Conservation (phyloP, 2,329 filamentous ascomycete species). For the Calonectria pseudoreteaudii region DNA sequence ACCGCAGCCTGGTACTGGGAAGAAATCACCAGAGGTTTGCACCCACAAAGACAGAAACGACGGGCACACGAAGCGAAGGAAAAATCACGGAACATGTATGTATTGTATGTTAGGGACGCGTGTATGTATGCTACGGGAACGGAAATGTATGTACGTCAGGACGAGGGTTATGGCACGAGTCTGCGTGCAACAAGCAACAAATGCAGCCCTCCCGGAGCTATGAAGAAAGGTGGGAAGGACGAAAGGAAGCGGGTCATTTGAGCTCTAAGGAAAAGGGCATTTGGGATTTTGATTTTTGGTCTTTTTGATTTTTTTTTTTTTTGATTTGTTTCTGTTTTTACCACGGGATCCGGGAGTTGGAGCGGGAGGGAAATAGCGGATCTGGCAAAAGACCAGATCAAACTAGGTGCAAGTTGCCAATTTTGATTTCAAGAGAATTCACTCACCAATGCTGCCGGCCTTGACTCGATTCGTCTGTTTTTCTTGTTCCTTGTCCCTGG, state of each 20-base stretch:
- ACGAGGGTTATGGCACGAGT: neutral
- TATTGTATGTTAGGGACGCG: slow-evolving; percentile 12
- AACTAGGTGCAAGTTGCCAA: slow-evolving; percentile 9
- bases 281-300: neutral
- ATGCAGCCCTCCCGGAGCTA: neutral
- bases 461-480: neutral
- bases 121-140: slow-evolving; percentile 18
- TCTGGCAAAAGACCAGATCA: slow-evolving; percentile 8
- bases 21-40: neutral
- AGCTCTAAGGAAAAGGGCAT: neutral
- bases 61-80: neutral
- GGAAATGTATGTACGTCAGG: slow-evolving; percentile 8
- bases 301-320: neutral
- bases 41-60: neutral
- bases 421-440: neutral
- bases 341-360: neutral
- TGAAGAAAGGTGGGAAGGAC: neutral
- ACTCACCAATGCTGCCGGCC: neutral
- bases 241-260: neutral
- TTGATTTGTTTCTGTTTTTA: neutral
- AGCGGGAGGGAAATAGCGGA: neutral
- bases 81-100: slow-evolving; percentile 2
- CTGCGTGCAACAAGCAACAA: neutral
- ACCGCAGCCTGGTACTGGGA: neutral
- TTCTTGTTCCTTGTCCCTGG: neutral